Conservation (phyloP, 352 stramenopile genomes). For the Globisporangium barbulae region DNA sequence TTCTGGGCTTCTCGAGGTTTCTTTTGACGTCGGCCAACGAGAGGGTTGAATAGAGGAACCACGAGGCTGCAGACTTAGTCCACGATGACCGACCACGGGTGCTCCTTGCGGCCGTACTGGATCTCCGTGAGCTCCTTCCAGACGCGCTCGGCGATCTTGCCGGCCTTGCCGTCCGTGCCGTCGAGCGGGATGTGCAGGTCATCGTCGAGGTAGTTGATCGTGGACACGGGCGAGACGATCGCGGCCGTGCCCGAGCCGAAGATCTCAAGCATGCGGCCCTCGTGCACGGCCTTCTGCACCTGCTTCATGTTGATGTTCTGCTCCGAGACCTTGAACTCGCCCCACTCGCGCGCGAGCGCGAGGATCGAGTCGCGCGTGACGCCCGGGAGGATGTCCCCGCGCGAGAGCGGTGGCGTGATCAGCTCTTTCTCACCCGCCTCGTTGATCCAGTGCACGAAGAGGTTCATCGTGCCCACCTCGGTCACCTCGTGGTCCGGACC, state of each 20-base stretch:
- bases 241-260: slow-evolving; percentile 96
- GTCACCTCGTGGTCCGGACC: slow-evolving; percentile 90
- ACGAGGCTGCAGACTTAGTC: slow-evolving; percentile 16
- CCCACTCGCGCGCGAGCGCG: slow-evolving; percentile 88
- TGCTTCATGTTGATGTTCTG: slow-evolving; percentile 93
- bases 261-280: slow-evolving; percentile 91
- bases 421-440: slow-evolving; percentile 92
- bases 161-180: slow-evolving; percentile 78
- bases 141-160: slow-evolving; percentile 83
- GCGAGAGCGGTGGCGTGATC: slow-evolving; percentile 92
- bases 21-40: too few relatives aligned
- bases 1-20: too few relatives aligned
- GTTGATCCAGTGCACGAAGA: slow-evolving; percentile 97
- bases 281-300: slow-evolving; percentile 88
- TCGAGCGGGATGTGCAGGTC: slow-evolving; percentile 91
- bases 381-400: slow-evolving; percentile 96
- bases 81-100: slow-evolving; percentile 40
- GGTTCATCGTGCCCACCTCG: slow-evolving; percentile 96
- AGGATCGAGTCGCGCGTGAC: slow-evolving; percentile 97
- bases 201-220: slow-evolving; percentile 93
- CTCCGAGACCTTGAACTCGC: slow-evolving; percentile 94
- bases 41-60: not conserved
- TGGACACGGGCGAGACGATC: slow-evolving; percentile 92
- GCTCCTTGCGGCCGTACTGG: slow-evolving; percentile 44
- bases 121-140: slow-evolving; percentile 91